These are phyloP conservation scores for Sanghuangporus weigelae DNA, from an alignment of 1,284 basidiomycete genomes.

Conservation along the genomic window DNA sequence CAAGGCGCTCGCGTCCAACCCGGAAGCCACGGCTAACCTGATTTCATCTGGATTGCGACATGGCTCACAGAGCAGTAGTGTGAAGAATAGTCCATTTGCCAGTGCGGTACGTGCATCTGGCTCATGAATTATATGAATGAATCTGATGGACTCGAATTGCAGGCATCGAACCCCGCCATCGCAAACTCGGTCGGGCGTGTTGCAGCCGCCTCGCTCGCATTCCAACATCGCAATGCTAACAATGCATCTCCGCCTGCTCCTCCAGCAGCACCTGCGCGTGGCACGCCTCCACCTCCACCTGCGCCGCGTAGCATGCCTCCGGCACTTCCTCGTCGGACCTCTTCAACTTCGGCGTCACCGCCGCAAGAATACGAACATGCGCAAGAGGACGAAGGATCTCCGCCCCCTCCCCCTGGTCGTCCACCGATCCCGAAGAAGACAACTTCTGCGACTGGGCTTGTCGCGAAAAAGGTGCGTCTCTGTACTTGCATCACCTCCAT, in stretches of 20 bases:
- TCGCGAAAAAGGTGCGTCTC: background rate
- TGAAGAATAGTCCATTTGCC: slow-evolving; percentile 15
- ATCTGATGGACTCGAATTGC: background rate
- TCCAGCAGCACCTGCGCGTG: slow-evolving; percentile 36
- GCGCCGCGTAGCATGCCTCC: slow-evolving; percentile 31
- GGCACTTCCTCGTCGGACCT: slow-evolving; percentile 38
- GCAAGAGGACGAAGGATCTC: background rate
- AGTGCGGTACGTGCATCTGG: slow-evolving; percentile 6
- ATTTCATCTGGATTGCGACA: slow-evolving; percentile 39
- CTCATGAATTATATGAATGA: background rate
- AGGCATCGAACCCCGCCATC: slow-evolving; percentile 35
- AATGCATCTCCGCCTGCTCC: slow-evolving; percentile 19
- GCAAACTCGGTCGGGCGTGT: slow-evolving; percentile 40
- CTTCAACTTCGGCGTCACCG: slow-evolving; percentile 18
- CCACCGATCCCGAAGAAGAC: slow-evolving; percentile 27
- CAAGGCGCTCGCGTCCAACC: slow-evolving; percentile 41
- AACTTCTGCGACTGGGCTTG: background rate
- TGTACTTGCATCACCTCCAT: background rate
- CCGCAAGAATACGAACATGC: background rate
- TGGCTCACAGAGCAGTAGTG: slow-evolving; percentile 13
- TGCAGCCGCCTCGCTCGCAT: slow-evolving; percentile 44
- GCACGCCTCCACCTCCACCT: slow-evolving; percentile 29
- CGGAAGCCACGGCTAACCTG: slow-evolving; percentile 37
- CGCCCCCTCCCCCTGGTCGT: slow-evolving; percentile 8
- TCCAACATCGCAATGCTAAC: slow-evolving; percentile 21